Conservation (phyloP, 2,329 filamentous ascomycete species). For the Xylaria sp. region DNA sequence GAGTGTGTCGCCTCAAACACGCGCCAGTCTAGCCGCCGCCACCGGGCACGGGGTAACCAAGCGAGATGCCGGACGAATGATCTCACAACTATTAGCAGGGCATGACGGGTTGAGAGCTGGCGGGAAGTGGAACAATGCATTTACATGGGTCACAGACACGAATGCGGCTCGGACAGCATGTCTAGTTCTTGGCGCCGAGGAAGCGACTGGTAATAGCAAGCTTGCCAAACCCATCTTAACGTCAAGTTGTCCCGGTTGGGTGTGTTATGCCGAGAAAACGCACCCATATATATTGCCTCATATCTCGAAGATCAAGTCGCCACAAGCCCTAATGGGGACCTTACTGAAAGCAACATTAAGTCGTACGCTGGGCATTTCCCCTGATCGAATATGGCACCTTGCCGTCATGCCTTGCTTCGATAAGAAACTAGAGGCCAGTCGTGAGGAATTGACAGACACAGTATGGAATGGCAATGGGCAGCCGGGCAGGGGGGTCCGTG, state of each 20-base stretch:
- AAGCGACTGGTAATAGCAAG: conserved; percentile 58
- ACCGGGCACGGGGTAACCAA: conserved; percentile 75
- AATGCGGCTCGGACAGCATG: conserved; percentile 82
- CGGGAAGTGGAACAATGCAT: conserved; percentile 75
- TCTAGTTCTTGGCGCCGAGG: conserved; percentile 78
- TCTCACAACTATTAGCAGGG: conserved; percentile 78
- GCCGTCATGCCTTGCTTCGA: conserved; percentile 99
- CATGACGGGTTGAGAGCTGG: conserved; percentile 70
- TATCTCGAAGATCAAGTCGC: conserved; percentile 88
- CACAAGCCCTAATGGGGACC: conserved; percentile 89
- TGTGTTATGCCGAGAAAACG: conserved; percentile 98
- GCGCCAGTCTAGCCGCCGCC: conserved; percentile 86
- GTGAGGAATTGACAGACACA: conserved; percentile 85
- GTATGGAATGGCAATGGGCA: conserved; percentile 66
- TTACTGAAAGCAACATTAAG: conserved; percentile 86
- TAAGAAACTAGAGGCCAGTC: conserved; percentile 96
- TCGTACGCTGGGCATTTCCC: conserved; percentile 71
- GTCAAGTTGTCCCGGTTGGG: conserved; percentile 95
- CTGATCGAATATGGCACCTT: conserved; percentile 88
- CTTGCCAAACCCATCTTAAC: conserved; percentile 71
- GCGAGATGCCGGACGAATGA: conserved; percentile 77
- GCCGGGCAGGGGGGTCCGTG: conserved; percentile 68
- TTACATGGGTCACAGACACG: conserved; percentile 90
- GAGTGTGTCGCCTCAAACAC: conserved; percentile 88
- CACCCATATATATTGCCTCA: conserved; percentile 93